Evolutionary conservation across 345 rosid genomes (phyloP).

Genomic region (Mangifera indica): DNA sequence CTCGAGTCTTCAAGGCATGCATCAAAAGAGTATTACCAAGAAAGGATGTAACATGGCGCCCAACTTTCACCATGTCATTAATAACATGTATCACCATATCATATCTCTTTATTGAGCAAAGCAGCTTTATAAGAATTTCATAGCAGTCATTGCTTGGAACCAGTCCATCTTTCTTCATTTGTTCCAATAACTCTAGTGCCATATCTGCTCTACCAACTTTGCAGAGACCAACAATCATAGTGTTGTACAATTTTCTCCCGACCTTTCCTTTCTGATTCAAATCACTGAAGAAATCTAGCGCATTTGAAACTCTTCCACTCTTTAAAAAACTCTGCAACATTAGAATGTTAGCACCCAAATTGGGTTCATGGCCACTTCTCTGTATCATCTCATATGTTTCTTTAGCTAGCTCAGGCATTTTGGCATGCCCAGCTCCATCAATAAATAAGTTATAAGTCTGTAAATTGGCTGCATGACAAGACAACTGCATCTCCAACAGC

Average conservation of each 20-base stretch:
- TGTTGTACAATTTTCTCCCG: constrained; percentile 39
- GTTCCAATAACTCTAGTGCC: constrained; percentile 45
- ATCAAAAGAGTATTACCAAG: constrained; percentile 69
- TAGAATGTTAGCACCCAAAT: constrained; percentile 36
- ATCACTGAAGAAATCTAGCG: constrained; percentile 49
- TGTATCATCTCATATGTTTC: constrained; percentile 61
- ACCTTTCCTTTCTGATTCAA: constrained; percentile 32
- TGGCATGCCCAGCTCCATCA: constrained; percentile 72
- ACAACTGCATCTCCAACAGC: constrained; percentile 54
- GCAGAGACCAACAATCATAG: constrained; percentile 61
- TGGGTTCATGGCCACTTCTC: constrained; percentile 46
- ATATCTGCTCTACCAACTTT: constrained; percentile 39
- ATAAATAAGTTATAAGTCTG: constrained; percentile 54
- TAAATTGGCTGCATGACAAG: constrained; percentile 30
- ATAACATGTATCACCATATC: constrained; percentile 49
- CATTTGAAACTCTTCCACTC: constrained; percentile 55
- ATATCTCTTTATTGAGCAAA: constrained; percentile 39
- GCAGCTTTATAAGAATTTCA: constrained; percentile 46
- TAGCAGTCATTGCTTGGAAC: constrained; percentile 57
- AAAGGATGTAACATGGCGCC: constrained; percentile 56
- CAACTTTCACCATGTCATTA: constrained; percentile 45
- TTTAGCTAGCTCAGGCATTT: constrained; percentile 68
- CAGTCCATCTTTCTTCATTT: constrained; percentile 45
- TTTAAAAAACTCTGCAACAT: constrained; percentile 66
- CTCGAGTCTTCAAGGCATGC: constrained; percentile 44